These are phyloP conservation scores for Glycine soja DNA, from an alignment of 306 rosid genomes.

Conservation along the genomic window DNA sequence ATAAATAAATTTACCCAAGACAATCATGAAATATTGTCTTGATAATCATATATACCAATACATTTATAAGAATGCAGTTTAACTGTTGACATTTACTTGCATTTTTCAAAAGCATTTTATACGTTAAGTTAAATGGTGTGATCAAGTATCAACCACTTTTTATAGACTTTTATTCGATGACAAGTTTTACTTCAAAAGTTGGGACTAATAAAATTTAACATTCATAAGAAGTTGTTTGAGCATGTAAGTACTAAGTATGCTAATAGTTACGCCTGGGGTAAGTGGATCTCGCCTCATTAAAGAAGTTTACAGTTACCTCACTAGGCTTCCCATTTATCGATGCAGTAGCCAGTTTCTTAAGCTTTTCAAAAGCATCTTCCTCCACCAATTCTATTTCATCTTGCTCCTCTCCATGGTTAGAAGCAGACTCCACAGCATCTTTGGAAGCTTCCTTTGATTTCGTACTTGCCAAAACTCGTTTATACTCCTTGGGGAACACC, in stretches of 20 bases:
- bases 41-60: not conserved
- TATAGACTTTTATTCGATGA: not conserved
- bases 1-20: not conserved
- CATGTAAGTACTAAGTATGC: not conserved
- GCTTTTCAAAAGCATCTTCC: conserved; percentile 22
- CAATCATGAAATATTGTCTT: not conserved
- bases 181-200: not conserved
- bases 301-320: not conserved
- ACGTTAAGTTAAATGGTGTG: not conserved
- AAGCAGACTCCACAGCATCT: not conserved
- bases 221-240: not conserved
- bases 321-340: not conserved
- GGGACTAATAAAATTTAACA: not conserved
- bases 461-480: conserved; percentile 16
- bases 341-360: not conserved
- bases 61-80: not conserved
- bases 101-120: not conserved
- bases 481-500: conserved; percentile 25
- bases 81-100: not conserved
- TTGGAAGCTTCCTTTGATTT: not conserved
- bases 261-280: not conserved
- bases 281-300: not conserved
- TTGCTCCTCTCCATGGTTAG: not conserved
- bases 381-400: not conserved
- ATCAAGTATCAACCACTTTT: not conserved